Percentiles rank a stretch among this genome's conserved stretches.
Conservation (phyloP, 495 filamentous ascomycete genomes). For the Sphaerosporella brunnea region DNA sequence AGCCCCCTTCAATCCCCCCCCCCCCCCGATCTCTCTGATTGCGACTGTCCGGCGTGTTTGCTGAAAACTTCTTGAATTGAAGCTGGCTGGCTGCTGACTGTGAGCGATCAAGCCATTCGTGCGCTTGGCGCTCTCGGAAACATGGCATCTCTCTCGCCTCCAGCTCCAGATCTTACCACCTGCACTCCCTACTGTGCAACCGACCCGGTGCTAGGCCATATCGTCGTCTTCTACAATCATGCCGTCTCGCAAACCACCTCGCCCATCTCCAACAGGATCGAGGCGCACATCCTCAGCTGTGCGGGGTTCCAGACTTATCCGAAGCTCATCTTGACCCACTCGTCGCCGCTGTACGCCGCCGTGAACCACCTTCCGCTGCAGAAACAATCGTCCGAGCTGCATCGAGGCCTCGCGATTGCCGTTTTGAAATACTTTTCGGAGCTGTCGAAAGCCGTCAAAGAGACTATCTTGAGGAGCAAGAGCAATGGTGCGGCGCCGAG, state of each 20-base stretch:
- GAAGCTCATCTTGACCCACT: constrained; percentile 79
- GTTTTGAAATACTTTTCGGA: constrained; percentile 86
- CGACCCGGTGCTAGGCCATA: constrained; percentile 22
- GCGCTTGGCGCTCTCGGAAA: not conserved
- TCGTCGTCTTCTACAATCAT: constrained; percentile 23
- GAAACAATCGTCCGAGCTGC: constrained; percentile 81
- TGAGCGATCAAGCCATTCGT: too few species aligned
- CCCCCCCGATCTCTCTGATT: too few species aligned
- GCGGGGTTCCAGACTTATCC: constrained; percentile 76
- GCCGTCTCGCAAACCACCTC: constrained; percentile 11
- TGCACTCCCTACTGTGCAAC: constrained; percentile 23
- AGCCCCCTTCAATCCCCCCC: too few species aligned
- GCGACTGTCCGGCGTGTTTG: too few species aligned
- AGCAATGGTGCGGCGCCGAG: constrained; percentile 12
- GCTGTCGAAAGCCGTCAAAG: constrained; percentile 58
- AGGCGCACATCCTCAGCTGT: constrained; percentile 75
- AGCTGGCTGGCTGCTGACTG: too few species aligned
- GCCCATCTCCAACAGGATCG: constrained; percentile 47
- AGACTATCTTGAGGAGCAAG: constrained; percentile 27
- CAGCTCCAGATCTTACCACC: constrained; percentile 17
- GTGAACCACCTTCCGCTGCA: constrained; percentile 77
- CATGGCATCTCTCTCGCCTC: constrained; percentile 24
- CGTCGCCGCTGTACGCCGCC: constrained; percentile 82
- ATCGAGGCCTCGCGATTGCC: constrained; percentile 74
- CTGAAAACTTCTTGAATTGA: too few species aligned